Base-by-base conservation (phyloP, 1,284 basidiomycete genomes). In the Trichosporon inkin region DNA sequence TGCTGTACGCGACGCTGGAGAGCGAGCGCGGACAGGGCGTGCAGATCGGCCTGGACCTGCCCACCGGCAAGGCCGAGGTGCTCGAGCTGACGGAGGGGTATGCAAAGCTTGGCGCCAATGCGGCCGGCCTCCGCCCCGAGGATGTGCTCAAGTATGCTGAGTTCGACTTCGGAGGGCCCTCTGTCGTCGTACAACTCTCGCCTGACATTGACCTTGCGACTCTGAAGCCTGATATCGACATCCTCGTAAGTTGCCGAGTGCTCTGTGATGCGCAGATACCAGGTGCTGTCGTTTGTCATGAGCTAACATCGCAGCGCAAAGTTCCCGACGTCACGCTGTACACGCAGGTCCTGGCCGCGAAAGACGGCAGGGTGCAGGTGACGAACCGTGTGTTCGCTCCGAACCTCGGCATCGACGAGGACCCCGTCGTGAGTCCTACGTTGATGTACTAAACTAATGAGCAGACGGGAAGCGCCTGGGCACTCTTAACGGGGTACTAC, bases 1-100 rank as follows among this genome's bases (percentile, higher is more conserved):
- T 47, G 10, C 69, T 75, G 14, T 39, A 52, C 20, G 71, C 71
- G 10, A 59, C 53, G 20, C 60, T 53, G 13, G 64, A 61, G 55
- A 47, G 60, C 44, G 59, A 37, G 22, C 28, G 36, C 10, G 62
- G 57, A 1, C 60, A 62, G 56, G 60, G 63, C 16, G 35, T 59
- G 13, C 34, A 24, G 34, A 71, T 82, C 79, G 59, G 89, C 82
- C 81, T 97, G 90, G 47, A 96, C 92, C 80, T 97, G 91, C 41
- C 78, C 62, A 70, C 82, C 78, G 59, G 70, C 34, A 41, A 37
- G 10, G 11, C 22, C 6, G 40, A 40, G 4, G 44, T 37, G 0
- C 22, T 10, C 2, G 24, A 38, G 11, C 40, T 41, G 53, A 39
- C 17, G 13, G 36, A 37, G 39, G 39, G 24, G 17, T 40, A 32